Conservation (phyloP, 1,284 basidiomycete genomes). For the Boletus mariae region DNA sequence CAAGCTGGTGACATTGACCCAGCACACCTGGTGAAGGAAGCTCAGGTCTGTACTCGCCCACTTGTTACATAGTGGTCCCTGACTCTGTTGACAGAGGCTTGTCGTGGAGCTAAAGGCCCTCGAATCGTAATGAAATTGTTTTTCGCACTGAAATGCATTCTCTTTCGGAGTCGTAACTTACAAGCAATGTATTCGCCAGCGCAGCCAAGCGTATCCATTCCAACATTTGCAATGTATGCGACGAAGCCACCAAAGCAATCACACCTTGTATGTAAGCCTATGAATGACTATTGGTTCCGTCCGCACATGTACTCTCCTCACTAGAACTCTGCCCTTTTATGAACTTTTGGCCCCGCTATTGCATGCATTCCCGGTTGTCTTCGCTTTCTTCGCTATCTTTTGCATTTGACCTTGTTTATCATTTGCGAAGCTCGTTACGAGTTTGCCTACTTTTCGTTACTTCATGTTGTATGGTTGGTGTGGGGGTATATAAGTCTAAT, state of each 20-base stretch:
- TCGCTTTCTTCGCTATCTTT: conserved; percentile 16
- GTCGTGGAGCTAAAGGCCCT: conserved; percentile 38
- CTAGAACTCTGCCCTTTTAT: conserved; percentile 17
- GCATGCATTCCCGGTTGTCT: conserved; percentile 22
- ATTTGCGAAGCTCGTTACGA: conserved; percentile 5
- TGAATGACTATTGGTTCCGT: conserved; percentile 14
- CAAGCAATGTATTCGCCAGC: conserved; percentile 29
- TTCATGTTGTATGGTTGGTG: conserved; percentile 4
- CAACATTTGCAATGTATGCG: conserved; percentile 30
- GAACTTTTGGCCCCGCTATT: conserved; percentile 11
- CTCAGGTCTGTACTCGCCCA: conserved; percentile 41
- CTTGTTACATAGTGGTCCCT: neutral
- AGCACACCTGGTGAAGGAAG: conserved; percentile 43
- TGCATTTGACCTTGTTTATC: conserved; percentile 8
- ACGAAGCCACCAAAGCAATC: conserved; percentile 25
- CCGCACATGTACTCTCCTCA: conserved; percentile 24
- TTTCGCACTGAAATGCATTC: conserved; percentile 2
- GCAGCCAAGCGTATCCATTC: conserved; percentile 21
- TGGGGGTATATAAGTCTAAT: neutral
- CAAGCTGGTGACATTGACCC: conserved; percentile 37
- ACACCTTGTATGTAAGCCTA: conserved; percentile 32
- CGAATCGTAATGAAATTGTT: conserved; percentile 25
- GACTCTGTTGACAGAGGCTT: conserved; percentile 28
- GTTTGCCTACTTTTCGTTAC: conserved; percentile 8
- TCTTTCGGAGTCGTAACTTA: conserved; percentile 14